These are phyloP conservation scores for Panellus pusillus DNA, from an alignment of 768 basidiomycete genomes.

Conservation along the genomic window DNA sequence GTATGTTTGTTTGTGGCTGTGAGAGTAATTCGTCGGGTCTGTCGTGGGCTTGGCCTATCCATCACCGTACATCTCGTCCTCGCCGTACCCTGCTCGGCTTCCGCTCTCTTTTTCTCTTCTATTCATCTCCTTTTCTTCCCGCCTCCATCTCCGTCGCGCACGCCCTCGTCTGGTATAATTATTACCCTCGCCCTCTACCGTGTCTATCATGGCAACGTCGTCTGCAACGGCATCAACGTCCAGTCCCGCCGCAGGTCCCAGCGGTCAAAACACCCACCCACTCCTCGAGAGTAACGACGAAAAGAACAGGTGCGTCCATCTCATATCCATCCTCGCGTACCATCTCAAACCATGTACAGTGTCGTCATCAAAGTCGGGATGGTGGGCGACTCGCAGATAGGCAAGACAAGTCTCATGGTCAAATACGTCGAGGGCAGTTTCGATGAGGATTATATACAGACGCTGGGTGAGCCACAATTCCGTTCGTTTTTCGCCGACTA, in stretches of 20 bases:
- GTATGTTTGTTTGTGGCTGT: not conserved
- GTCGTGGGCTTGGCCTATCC: slow-evolving; percentile 11
- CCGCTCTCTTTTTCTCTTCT: slow-evolving; percentile 35
- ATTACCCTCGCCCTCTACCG: slow-evolving; percentile 9
- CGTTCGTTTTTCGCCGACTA: not conserved
- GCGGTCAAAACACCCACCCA: slow-evolving; percentile 51
- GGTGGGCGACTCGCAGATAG: slow-evolving; percentile 99
- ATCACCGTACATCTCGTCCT: slow-evolving; percentile 14
- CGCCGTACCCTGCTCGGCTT: slow-evolving; percentile 29
- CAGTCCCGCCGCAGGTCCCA: slow-evolving; percentile 47
- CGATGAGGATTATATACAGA: slow-evolving; percentile 99
- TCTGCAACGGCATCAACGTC: slow-evolving; percentile 48
- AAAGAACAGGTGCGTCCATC: slow-evolving; percentile 59
- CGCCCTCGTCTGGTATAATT: slow-evolving; percentile 22
- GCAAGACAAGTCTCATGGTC: slow-evolving; percentile 99
- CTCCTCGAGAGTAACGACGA: slow-evolving; percentile 65
- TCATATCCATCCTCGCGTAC: slow-evolving; percentile 6
- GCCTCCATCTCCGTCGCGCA: slow-evolving; percentile 16
- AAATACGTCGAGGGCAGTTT: slow-evolving; percentile 99
- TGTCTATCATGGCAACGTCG: slow-evolving; percentile 48
- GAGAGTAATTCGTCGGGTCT: slow-evolving; percentile 5
- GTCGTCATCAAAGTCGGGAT: slow-evolving; percentile 99
- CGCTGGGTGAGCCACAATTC: slow-evolving; percentile 68
- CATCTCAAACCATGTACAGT: slow-evolving; percentile 36
- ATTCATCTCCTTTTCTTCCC: slow-evolving; percentile 33